Conservation (phyloP, 441 rosid genomes). For the Omphalea diandra region DNA sequence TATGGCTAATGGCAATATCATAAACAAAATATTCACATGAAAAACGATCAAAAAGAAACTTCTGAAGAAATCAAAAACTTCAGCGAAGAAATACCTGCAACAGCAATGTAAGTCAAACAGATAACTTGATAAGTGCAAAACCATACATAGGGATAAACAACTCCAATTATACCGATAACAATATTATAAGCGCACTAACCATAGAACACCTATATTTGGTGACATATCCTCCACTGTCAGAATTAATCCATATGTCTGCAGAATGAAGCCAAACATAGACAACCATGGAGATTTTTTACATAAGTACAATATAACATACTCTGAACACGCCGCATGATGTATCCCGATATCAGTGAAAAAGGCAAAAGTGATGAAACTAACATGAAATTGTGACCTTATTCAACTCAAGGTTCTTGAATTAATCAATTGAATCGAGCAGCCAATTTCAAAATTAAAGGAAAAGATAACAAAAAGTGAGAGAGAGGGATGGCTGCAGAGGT, state of each 20-base stretch:
- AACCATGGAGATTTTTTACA: constrained; percentile 15
- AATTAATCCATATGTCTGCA: constrained; percentile 95
- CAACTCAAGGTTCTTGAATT: neutral
- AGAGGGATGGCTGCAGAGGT: too few species aligned
- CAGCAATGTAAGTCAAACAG: constrained; percentile 25
- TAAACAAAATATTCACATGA: constrained; percentile 74
- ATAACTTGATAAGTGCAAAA: constrained; percentile 13
- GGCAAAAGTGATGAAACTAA: neutral
- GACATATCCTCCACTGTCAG: constrained; percentile 92
- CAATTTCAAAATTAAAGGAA: neutral
- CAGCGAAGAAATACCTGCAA: constrained; percentile 97
- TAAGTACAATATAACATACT: neutral
- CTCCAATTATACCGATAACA: constrained; percentile 7
- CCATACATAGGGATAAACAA: constrained; percentile 13
- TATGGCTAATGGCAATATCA: constrained; percentile 86
- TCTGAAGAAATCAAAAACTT: constrained; percentile 92
- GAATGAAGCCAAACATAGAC: constrained; percentile 12
- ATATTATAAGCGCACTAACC: constrained; percentile 47
- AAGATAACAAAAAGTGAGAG: neutral
- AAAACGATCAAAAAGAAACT: constrained; percentile 90
- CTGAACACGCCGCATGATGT: constrained; percentile 7
- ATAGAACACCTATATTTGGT: constrained; percentile 90
- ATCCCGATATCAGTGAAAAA: neutral
- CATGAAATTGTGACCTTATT: neutral
- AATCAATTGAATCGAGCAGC: neutral